These are phyloP conservation scores for Cytospora schulzeri DNA, from an alignment of 2,329 filamentous ascomycete species.

Conservation along the genomic window DNA sequence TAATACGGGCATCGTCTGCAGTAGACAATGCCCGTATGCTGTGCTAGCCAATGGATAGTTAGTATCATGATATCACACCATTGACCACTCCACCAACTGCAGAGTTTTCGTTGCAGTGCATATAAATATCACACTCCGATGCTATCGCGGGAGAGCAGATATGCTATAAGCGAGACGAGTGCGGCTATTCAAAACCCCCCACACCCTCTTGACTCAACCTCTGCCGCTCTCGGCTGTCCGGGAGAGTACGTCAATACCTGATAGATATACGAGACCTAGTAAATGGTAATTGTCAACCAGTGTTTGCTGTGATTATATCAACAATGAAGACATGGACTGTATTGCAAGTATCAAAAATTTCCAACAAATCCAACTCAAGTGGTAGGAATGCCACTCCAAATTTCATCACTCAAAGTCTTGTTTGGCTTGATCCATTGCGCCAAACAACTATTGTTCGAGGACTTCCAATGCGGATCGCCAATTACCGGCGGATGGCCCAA, in stretches of 20 bases:
- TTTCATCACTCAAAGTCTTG: constrained; percentile 26
- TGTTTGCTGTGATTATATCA: no score
- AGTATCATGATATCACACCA: background rate
- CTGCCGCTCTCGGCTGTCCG: no score
- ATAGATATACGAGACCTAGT: no score
- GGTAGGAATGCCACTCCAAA: constrained; percentile 32
- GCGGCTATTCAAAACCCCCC: no score
- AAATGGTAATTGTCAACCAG: no score
- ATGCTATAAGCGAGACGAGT: no score
- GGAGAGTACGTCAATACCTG: no score
- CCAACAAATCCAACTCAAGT: background rate
- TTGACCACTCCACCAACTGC: background rate
- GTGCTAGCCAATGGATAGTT: background rate
- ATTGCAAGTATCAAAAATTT: background rate
- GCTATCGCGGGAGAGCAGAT: no score
- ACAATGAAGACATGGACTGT: no score
- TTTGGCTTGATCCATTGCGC: constrained; percentile 27
- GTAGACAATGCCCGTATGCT: background rate
- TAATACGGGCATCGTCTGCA: background rate
- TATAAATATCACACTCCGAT: no score
- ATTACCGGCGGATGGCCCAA: constrained; percentile 35
- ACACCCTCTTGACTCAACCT: no score
- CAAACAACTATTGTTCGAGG: constrained; percentile 8
- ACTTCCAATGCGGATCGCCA: constrained; percentile 5
- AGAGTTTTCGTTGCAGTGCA: background rate